phyloP scores from a whole-genome alignment of 2,329 filamentous ascomycete species.

The Neopestalotiopsis clavispora region DNA sequence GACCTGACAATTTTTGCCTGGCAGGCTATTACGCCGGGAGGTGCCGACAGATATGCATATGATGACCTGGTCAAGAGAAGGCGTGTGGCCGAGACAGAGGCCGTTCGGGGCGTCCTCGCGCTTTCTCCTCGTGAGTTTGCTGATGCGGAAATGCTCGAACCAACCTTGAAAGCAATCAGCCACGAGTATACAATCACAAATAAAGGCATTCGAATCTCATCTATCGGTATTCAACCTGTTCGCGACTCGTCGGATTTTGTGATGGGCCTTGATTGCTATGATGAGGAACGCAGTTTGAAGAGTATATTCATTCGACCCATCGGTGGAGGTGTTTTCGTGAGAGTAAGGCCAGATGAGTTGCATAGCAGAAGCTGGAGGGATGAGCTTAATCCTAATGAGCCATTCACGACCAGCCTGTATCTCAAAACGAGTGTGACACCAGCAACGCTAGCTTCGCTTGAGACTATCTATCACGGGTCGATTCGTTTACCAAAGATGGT shows the following conservation, averaged over 20 bases:
- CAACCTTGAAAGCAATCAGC: fast-evolving
- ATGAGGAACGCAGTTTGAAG: not conserved
- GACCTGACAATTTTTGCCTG: not conserved
- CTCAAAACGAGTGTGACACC: not conserved
- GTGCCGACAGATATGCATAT: no score
- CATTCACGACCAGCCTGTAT: not conserved
- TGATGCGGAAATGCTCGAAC: not conserved
- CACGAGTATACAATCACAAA: not conserved
- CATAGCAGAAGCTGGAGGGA: no score
- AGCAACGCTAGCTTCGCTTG: not conserved
- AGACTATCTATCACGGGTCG: fast-evolving
- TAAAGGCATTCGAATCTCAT: not conserved
- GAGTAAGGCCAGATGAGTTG: not conserved
- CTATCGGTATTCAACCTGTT: not conserved
- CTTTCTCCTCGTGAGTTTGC: not conserved
- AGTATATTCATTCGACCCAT: not conserved
- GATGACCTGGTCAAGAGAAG: no score
- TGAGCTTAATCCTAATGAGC: no score
- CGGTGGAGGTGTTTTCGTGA: not conserved
- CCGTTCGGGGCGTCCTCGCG: not conserved
- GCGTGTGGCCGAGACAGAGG: not conserved
- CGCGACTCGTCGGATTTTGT: not conserved
- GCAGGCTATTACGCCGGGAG: not conserved
- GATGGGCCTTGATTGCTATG: not conserved
- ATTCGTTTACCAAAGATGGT: not conserved